Evolutionary conservation across 371 early-diverging fungal genomes (phyloP).

Genomic region (Mortierella sp.): DNA sequence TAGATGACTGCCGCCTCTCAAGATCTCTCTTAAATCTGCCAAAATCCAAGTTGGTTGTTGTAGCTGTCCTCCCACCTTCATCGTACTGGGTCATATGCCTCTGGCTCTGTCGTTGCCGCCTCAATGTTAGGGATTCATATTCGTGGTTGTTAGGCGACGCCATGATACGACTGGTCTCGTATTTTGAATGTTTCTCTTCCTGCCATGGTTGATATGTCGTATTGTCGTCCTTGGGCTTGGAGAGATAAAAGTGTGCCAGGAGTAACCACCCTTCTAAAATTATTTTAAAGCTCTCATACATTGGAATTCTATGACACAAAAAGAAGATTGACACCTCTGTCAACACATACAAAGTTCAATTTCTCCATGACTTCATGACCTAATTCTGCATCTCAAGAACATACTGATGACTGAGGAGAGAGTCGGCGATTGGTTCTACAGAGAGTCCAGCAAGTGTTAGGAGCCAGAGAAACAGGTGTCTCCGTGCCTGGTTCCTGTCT

Average conservation of each 20-base stretch:
- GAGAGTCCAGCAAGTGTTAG: constrained; percentile 36
- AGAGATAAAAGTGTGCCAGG: constrained; percentile 38
- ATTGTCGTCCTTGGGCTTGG: constrained; percentile 9
- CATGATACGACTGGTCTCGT: background rate
- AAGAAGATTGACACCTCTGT: background rate
- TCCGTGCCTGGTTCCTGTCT: constrained; percentile 37
- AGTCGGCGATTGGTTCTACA: constrained; percentile 42
- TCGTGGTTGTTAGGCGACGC: background rate
- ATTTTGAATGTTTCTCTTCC: background rate
- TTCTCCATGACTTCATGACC: background rate
- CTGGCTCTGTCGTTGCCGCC: background rate
- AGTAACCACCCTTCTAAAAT: constrained; percentile 42
- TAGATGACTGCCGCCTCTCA: constrained; percentile 34
- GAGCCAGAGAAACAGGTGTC: constrained; percentile 49
- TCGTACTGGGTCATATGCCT: background rate
- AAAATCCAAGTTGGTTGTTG: constrained; percentile 31
- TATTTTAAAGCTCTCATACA: constrained; percentile 45
- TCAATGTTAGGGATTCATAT: background rate
- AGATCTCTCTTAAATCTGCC: constrained; percentile 52
- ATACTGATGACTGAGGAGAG: constrained; percentile 28
- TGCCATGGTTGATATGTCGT: background rate
- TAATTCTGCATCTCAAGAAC: background rate
- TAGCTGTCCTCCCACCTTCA: background rate
- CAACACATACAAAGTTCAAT: background rate
- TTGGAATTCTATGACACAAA: constrained; percentile 16